Evolutionary conservation across 2,329 filamentous ascomycete genomes (phyloP).

Genomic region (Fusarium sp.): DNA sequence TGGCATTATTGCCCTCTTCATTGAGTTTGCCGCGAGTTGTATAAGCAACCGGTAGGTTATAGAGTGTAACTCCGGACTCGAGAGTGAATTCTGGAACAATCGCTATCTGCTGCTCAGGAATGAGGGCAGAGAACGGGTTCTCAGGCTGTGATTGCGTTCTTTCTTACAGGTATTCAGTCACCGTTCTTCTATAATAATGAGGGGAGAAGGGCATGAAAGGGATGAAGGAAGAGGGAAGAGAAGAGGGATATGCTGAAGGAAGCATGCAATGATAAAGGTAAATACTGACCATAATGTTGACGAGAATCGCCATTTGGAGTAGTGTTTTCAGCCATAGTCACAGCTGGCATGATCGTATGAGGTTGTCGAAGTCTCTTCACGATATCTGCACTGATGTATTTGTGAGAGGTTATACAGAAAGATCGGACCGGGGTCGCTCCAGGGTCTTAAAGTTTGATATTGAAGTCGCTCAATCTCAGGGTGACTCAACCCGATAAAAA

Average conservation of each 20-base stretch:
- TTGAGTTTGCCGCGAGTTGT: constrained; percentile 72
- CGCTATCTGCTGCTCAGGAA: constrained; percentile 87
- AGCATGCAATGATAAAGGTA: background rate
- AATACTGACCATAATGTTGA: constrained; percentile 47
- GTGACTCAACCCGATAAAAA: constrained; percentile 12
- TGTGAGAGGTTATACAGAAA: constrained; percentile 20
- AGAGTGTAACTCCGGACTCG: constrained; percentile 86
- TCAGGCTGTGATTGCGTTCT: constrained; percentile 78
- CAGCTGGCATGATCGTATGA: constrained; percentile 21
- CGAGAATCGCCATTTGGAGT: constrained; percentile 27
- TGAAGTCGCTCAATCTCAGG: constrained; percentile 2
- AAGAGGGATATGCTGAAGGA: background rate
- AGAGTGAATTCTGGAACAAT: constrained; percentile 90
- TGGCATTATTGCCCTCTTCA: constrained; percentile 69
- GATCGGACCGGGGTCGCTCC: constrained; percentile 22
- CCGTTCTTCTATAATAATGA: constrained; percentile 48
- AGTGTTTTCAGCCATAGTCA: constrained; percentile 40
- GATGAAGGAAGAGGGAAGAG: background rate
- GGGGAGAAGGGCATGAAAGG: background rate
- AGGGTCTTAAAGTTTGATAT: constrained; percentile 13
- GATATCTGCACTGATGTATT: background rate
- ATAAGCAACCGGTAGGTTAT: constrained; percentile 78
- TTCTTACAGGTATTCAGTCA: constrained; percentile 74
- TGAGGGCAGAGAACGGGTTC: constrained; percentile 88
- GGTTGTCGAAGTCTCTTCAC: background rate